Evolutionary conservation across 305 asterid species (phyloP), one percentile per base, ranked within the genome.

Genomic region (Withania somnifera): DNA sequence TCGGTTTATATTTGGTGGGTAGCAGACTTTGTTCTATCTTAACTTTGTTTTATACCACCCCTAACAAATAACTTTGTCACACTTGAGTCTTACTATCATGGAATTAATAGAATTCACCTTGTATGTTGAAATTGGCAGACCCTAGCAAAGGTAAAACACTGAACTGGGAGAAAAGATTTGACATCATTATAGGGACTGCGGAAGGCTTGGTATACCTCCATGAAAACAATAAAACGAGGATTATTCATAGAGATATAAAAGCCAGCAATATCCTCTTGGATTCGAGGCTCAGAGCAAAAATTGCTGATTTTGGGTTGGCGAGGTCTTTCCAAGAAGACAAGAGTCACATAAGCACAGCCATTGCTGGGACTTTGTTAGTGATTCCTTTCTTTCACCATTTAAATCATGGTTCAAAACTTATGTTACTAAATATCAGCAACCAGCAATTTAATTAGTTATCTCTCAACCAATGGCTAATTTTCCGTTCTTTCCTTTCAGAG

Each of bases 181-280:
- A 87, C 10, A 78, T 87, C 80, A 85, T 87, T 15, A 87, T 82
- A 52, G 88, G 90, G 52, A 85, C 86, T 15, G 84, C 88, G 22
- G 87, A 87, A 79, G 90, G 90, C 1, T 64, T 87, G 75, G 86
- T 87, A 4, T 87, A 87, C 88, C 90, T 87, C 53, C 90, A 87
- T 3, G 88, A 82, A 28, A 87, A 87, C 84, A 58, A 73, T 17
- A 85, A 57, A 42, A 64, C 26, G 13, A 67, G 85, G 20, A 87
- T 87, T 50, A 87, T 87, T 61, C 90, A 87, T 66, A 85, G 90
- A 51, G 90, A 87, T 51, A 87, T 87, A 15, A 87, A 87, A 82
- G 86, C 90, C 57, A 85, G 88, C 82, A 87, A 85, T 11, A 87
- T 87, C 78, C 81, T 87, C 73, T 60, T 87, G 69, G 90, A 87